Conservation (phyloP, 1,284 basidiomycete species). For the Leccinum solheimii region DNA sequence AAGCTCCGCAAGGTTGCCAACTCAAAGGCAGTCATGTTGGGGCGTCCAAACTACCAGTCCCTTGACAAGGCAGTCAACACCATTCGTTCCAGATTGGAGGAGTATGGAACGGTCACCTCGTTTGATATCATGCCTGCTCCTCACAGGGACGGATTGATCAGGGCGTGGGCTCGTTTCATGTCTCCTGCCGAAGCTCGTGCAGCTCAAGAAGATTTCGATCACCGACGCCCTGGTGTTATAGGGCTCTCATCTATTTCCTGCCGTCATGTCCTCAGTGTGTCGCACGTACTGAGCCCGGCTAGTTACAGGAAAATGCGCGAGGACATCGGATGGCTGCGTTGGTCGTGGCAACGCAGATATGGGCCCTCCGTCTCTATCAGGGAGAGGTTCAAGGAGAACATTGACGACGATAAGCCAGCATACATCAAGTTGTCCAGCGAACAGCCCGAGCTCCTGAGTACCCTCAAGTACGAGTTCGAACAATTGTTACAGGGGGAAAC, state of each 20-base stretch:
- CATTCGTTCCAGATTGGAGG: slow-evolving; percentile 43
- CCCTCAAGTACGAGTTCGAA: slow-evolving; percentile 59
- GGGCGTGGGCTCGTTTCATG: slow-evolving; percentile 54
- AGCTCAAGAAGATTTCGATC: slow-evolving; percentile 48
- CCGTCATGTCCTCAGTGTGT: slow-evolving; percentile 49
- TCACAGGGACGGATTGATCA: slow-evolving; percentile 47
- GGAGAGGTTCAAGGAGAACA: slow-evolving; percentile 23
- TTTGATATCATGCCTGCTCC: slow-evolving; percentile 53
- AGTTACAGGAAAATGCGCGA: slow-evolving; percentile 39
- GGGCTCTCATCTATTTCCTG: slow-evolving; percentile 47
- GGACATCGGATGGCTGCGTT: slow-evolving; percentile 41
- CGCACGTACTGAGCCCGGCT: slow-evolving; percentile 40
- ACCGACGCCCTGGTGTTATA: slow-evolving; percentile 42
- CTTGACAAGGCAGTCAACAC: slow-evolving; percentile 40
- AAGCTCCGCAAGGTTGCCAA: slow-evolving; percentile 48
- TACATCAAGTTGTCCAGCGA: slow-evolving; percentile 48
- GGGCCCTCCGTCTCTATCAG: slow-evolving; percentile 30
- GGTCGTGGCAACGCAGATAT: slow-evolving; percentile 30
- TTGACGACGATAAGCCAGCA: slow-evolving; percentile 29
- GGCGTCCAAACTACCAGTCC: slow-evolving; percentile 48
- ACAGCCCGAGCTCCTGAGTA: slow-evolving; percentile 46
- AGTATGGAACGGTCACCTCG: slow-evolving; percentile 41
- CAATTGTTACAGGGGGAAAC: slow-evolving; percentile 59
- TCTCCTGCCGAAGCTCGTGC: slow-evolving; percentile 48
- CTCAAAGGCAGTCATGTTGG: slow-evolving; percentile 51